Base-by-base conservation (phyloP, 2,329 filamentous ascomycete genomes). In the Neopestalotiopsis sp. region DNA sequence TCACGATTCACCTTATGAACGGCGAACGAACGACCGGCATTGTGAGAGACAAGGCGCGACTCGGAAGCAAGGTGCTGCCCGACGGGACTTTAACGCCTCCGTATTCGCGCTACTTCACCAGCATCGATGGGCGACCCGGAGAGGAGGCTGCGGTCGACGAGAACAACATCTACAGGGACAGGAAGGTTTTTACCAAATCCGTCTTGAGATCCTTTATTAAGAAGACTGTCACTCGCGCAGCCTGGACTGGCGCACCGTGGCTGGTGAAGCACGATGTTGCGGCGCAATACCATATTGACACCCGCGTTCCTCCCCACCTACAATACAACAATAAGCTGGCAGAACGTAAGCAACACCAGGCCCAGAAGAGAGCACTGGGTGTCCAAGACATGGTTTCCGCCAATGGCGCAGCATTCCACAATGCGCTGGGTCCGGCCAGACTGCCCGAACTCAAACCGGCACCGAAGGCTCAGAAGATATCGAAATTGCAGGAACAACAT, bases 221-320 rank as follows among this genome's bases (percentile, higher is more conserved):
- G 78, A 95, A 97, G 80, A 96, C 94, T 0, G 92, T 98, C n/a
- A 92, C 91, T 1, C 86, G 95, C 70, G 96, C 98, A 76, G 89
- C 94, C 4, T 98, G 95, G 94, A 95, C 91, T 70, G 95, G 95
- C n/a, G 96, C 96, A 0, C 95, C 96, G 0, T 99, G 96, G 96
- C 84, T 97, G 67, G 95, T 98, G 20, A 98, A 97, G 81, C 88
- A 92, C 45, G 91, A 94, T 67, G 90, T 97, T 69, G 96, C 96
- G 1, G 89, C 90, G 60, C 88, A 91, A 71, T 97, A 96, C 79
- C 91, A 94, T 71, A 96, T 99, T 71, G 91, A 94, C 70, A 94
- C 90, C n/a, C 90, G 94, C 66, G 90, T 98, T 13, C 96, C 96
- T 6, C 88, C 90, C 65, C 92, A 97, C 76, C 85, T 97, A 17